Evolutionary conservation across 495 filamentous ascomycete species (phyloP).

Genomic region (Halenospora varia): DNA sequence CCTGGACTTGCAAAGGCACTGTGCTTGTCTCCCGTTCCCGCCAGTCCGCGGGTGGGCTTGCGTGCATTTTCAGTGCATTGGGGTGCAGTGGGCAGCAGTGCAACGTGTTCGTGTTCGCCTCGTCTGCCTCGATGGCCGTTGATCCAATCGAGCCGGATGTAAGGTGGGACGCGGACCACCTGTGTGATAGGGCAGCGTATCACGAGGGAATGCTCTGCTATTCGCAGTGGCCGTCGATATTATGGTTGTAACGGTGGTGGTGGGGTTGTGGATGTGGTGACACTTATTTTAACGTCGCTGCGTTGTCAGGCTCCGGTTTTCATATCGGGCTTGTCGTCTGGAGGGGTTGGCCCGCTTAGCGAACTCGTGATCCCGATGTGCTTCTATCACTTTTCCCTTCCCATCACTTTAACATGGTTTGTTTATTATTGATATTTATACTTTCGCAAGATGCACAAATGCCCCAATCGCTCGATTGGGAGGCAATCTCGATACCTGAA

Average conservation of each 20-base stretch:
- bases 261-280: not conserved
- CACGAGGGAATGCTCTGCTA: no score
- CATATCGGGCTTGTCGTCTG: not conserved
- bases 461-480: no score
- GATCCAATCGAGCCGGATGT: not conserved
- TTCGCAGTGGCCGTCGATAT: no score
- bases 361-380: not conserved
- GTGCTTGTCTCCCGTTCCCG: conserved; percentile 10
- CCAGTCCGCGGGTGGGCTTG: conserved; percentile 7
- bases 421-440: no score
- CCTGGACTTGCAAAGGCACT: conserved; percentile 22
- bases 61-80: conserved; percentile 1
- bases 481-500: not conserved
- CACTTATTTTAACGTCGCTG: not conserved
- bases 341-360: not conserved
- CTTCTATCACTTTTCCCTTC: not conserved
- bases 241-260: not conserved
- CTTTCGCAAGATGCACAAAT: no score
- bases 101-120: conserved; percentile 24
- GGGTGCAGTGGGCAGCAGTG: conserved; percentile 7
- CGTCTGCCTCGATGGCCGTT: conserved; percentile 6
- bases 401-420: not conserved
- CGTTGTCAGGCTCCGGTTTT: not conserved
- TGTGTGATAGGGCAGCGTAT: not conserved
- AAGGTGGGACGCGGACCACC: not conserved